Base-by-base conservation (phyloP, 2,329 filamentous ascomycete genomes). In the Alternaria ventricosa region DNA sequence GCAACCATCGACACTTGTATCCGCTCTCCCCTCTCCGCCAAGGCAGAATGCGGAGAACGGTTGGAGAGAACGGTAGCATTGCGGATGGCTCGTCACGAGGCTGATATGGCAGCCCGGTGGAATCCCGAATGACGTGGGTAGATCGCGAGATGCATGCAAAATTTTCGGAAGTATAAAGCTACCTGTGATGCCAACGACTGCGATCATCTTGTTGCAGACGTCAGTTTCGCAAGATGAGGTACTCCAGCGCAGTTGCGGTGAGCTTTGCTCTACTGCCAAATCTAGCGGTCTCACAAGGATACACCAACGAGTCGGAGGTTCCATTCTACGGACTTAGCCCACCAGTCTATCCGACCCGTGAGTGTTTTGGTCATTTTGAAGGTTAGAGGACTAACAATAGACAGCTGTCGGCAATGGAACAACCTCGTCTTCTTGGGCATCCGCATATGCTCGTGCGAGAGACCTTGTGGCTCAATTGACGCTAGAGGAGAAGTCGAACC, bases 401-500 rank as follows among this genome's bases (percentile, higher is more conserved):
- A 3, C 23, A 76, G 74, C 74, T 18, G 62, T 61, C 25, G 70
- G 71, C 3, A 72, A 72, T 55, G 74, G 74, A 10, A 66, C 70
- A 49, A 73, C 65, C 9, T 72, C 66, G 5, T 55, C 64, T 18
- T 56, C 65, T 20, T 78, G 76, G 76, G 66, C 72, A 4, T 60
- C 66, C 9, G 73, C 76, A 45, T 78, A 77, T 33, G 67, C 67
- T 25, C 79, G 80, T 60, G 82, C 82, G 3, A 75, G 71, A 60
- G 71, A 69, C 1, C 71, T 84, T 13, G 79, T 83, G 13, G 73
- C 75, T 0, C 74, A 81, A 44, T 69, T 84, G 53, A 82, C 81
- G 1, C 67, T 79, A 7, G 78, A 81, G 33, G 82, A 84, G 62
- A 83, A 84, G 60, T 74, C 79, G 6, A 82, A 81, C 63, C 71